Base-by-base conservation (phyloP, 805 yeast species). In the Schwanniomyces polymorphus region DNA sequence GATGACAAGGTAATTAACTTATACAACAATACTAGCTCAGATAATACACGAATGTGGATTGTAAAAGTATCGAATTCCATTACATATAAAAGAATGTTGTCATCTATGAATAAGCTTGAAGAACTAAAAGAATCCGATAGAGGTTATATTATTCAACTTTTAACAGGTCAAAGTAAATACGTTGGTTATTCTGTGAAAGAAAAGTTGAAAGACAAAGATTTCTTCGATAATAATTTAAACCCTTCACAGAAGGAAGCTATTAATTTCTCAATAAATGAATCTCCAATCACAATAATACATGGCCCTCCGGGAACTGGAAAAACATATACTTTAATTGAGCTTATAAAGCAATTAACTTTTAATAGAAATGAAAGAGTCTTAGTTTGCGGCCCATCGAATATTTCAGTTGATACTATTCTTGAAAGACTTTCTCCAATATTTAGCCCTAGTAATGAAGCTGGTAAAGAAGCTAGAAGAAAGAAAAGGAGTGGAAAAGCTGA, bases 361-460 rank as follows among this genome's bases (percentile, higher is more conserved):
- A 67, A 65, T 11, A 58, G 58, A 5, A 56, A 61, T 12, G 76
- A 74, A 44, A 65, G 91, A 39, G 84, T 92, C 0, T 69, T 92
- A 26, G 91, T 92, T 0, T 91, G 97, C 68, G 97, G 97, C 0
- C 96, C 98, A 0, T 91, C 97, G 0, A 92, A 92, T 61, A 84
- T 91, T 12, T 82, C 97, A 0, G 96, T 91, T 1, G 98, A 92
- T 63, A 92, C 96, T 0, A 86, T 92, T 12, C 65, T 91, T 41
- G 97, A 92, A 63, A 72, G 97, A 48, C 64, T 92, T 18, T 63
- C 75, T 8, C 64, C 67, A 2, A 53, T 49, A 5, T 69, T 71
- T 44, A 50, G 44, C n/a, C 49, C 45, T 14, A 52, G 46, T 9
- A 45, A 42, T 17, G 6, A 17, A 29, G 25, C 17, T 2, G 49